Conservation (phyloP, 306 rosid genomes). For the apple (Malus domestica) region DNA sequence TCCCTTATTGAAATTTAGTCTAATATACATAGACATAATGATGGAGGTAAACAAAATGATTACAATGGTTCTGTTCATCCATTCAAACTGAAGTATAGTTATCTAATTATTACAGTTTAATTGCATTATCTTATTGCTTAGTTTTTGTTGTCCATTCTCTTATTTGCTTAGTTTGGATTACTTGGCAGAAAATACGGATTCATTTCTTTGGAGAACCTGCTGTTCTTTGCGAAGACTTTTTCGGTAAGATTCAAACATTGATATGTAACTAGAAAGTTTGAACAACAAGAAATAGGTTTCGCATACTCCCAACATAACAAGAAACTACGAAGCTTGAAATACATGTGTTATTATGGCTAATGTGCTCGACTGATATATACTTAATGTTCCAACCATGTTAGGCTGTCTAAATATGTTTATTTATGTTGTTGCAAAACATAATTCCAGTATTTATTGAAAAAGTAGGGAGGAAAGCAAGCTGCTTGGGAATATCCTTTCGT, state of each 20-base stretch:
- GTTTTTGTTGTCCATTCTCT: not conserved
- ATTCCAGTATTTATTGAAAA: conserved; percentile 55
- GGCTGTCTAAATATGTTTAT: not conserved
- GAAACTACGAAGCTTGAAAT: not conserved
- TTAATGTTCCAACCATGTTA: not conserved
- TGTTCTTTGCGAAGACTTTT: conserved; percentile 79
- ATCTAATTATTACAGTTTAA: too few relatives aligned
- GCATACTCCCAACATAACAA: not conserved
- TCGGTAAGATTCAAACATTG: conserved; percentile 40
- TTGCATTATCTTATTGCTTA: too few relatives aligned
- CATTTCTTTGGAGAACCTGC: conserved; percentile 86
- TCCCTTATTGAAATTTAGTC: too few relatives aligned
- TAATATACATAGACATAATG: too few relatives aligned
- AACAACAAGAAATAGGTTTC: not conserved
- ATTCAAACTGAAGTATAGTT: too few relatives aligned
- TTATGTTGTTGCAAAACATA: conserved; percentile 40
- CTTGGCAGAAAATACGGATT: conserved; percentile 81
- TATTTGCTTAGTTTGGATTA: not conserved
- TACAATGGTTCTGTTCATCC: too few relatives aligned
- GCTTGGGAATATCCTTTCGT: conserved; percentile 86
- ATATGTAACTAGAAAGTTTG: not conserved
- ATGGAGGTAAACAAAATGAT: too few relatives aligned
- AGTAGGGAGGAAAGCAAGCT: conserved; percentile 70
- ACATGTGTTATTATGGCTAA: not conserved
- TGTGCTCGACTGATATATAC: too few relatives aligned